Base-by-base conservation (phyloP, 2,329 filamentous ascomycete genomes). In the Lomentospora prolificans region DNA sequence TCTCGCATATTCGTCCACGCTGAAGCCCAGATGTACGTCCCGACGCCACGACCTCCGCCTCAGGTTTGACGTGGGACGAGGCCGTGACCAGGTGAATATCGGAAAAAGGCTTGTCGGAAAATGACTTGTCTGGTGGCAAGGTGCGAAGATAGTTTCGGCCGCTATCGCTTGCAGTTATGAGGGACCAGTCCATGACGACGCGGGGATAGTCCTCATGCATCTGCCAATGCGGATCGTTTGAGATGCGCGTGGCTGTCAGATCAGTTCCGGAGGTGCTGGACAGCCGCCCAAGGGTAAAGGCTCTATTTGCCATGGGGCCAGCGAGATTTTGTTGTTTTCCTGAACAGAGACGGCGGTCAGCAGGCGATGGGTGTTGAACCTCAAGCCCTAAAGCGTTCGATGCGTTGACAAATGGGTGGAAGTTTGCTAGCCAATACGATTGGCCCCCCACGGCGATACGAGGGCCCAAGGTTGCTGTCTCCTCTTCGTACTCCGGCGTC, bases 181-280 rank as follows among this genome's bases (percentile, higher is more conserved):
- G 67, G 24, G 66, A 67, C 73, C 73, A 75, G 60, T 75, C 73
- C 1, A 69, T 75, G 24, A 74, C 69, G 3, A 75, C 62, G 72
- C 8, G 65, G 66, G 3, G 75, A 72, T 56, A n/a, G n/a, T 66
- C 66, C 51, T 67, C 67, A 30, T 57, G 65, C 1, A 75, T 71
- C 30, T 73, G 71, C 73, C 73, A 75, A 57, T 74, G 75, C 0
- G 70, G 65, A 36, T 74, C 71, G 51, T 75, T 72, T 1, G 71
- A 71, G 17, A 75, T 63, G 31, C 73, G 66, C 0, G 72, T 74
- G 0, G 73, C 75, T 53, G 70, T 69, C 9, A 75, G 61, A 46
- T 72, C 67, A 10, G 70, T 65, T 1, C 73, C 73, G 1, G 72
- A 75, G 0, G 70, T 72, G 0, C 71, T 72, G 3, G 65, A 64